phyloP scores from a whole-genome alignment of 1,139 yeast species.

The Suhomyces maxii region DNA sequence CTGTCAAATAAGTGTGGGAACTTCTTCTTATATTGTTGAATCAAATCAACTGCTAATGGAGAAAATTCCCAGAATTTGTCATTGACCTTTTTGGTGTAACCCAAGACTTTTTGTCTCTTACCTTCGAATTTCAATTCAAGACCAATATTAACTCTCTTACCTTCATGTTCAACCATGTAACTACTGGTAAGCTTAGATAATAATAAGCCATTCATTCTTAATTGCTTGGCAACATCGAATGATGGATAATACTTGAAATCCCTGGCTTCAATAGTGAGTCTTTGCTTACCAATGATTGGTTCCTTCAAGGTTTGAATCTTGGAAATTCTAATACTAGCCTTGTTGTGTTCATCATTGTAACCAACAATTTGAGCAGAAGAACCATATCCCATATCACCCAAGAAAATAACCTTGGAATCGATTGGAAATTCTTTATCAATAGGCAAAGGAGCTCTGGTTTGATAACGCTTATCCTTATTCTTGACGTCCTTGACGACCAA shows the following conservation, averaged over 20 bases:
- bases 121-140: slow-evolving; percentile 82
- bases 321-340: slow-evolving; percentile 52
- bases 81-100: slow-evolving; percentile 64
- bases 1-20: slow-evolving; percentile 64
- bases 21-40: slow-evolving; percentile 57
- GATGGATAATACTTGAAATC: slow-evolving; percentile 67
- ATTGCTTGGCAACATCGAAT: slow-evolving; percentile 58
- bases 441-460: slow-evolving; percentile 74
- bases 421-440: slow-evolving; percentile 80
- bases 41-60: slow-evolving; percentile 65
- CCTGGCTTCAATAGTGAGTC: slow-evolving; percentile 57
- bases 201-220: slow-evolving; percentile 62
- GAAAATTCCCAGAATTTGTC: slow-evolving; percentile 82
- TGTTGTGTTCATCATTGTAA: slow-evolving; percentile 49
- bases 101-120: slow-evolving; percentile 79
- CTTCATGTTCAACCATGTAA: slow-evolving; percentile 57
- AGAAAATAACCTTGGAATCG: slow-evolving; percentile 70
- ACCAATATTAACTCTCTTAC: slow-evolving; percentile 68
- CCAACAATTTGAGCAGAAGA: slow-evolving; percentile 76
- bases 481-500: slow-evolving; percentile 73
- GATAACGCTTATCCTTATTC: slow-evolving; percentile 72
- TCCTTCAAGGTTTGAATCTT: slow-evolving; percentile 54
- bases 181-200: slow-evolving; percentile 78
- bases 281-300: slow-evolving; percentile 60
- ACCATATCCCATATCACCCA: slow-evolving; percentile 90